Conservation (phyloP, 768 basidiomycete species). For the Termitomyces sp. region DNA sequence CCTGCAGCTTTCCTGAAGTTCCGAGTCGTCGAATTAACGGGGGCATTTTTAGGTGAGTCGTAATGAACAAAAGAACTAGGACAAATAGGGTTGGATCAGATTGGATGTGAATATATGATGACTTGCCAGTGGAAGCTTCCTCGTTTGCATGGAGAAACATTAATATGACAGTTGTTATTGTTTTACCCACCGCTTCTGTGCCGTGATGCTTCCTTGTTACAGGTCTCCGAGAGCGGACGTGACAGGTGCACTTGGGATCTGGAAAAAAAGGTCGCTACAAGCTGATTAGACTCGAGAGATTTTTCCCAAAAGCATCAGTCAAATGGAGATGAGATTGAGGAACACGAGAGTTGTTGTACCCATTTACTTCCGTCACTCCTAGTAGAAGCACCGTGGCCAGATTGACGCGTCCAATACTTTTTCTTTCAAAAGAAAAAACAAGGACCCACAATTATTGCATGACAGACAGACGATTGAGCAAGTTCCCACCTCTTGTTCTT, state of each 20-base stretch:
- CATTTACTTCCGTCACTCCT: not conserved
- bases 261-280: not conserved
- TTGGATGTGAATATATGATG: not conserved
- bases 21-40: not conserved
- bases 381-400: too few species aligned
- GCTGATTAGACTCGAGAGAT: too few species aligned
- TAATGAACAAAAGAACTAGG: not conserved
- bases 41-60: not conserved
- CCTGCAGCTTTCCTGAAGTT: not conserved
- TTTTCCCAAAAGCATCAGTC: not conserved
- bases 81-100: not conserved
- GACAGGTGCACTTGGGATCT: not conserved
- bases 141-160: not conserved
- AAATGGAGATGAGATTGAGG: not conserved
- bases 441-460: not conserved
- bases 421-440: not conserved
- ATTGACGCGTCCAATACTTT: too few species aligned
- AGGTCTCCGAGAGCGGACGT: not conserved
- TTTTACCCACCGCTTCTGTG: not conserved
- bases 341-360: not conserved
- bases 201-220: not conserved
- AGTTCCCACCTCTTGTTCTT: not conserved
- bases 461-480: not conserved
- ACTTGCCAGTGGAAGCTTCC: too few species aligned
- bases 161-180: not conserved